These are phyloP conservation scores for Heterococcus sp. DNA, from an alignment of 108 stramenopile genomes.

Conservation along the genomic window DNA sequence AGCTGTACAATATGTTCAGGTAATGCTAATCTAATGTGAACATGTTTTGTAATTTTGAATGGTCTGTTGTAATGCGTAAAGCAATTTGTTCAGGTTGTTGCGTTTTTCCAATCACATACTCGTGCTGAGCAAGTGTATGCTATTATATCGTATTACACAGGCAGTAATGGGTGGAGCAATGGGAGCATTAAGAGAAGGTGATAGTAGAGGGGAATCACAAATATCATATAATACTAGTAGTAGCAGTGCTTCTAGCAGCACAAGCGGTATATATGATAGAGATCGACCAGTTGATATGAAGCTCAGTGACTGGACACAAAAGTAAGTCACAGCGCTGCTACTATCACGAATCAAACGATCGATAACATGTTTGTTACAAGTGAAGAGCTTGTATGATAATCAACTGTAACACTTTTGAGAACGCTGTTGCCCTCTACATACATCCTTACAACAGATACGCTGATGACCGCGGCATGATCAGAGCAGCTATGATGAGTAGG, in stretches of 20 bases:
- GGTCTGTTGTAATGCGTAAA: neutral
- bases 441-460: constrained; percentile 33
- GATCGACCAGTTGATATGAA: constrained; percentile 32
- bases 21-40: no score
- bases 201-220: neutral
- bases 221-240: no score
- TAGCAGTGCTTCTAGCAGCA: no score
- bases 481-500: constrained; percentile 49
- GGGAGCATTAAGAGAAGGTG: constrained; percentile 37
- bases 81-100: no score
- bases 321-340: neutral
- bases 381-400: no score
- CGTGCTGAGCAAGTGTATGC: neutral
- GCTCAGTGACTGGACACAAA: constrained; percentile 51
- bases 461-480: constrained; percentile 53
- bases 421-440: no score
- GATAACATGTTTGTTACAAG: no score
- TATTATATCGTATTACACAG: neutral
- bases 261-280: neutral
- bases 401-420: no score
- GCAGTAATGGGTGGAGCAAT: constrained; percentile 43
- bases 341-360: no score
- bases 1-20: constrained; percentile 75
- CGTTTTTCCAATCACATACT: neutral
- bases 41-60: neutral